Base-by-base conservation (phyloP, 345 rosid species). In the Populus nigra region DNA sequence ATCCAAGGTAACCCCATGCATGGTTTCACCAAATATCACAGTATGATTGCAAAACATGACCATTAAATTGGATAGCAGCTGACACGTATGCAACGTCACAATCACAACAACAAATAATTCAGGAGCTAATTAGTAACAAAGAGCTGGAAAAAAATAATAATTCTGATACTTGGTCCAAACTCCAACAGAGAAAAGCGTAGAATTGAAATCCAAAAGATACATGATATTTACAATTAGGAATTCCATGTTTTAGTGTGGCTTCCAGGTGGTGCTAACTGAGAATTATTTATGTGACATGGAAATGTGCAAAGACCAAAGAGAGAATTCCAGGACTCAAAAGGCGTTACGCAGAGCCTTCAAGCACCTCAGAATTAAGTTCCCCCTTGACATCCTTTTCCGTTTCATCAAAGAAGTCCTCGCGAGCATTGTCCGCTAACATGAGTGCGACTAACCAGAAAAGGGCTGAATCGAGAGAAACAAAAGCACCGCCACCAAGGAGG, bases 391-490 rank as follows among this genome's bases (percentile, higher is more conserved):
- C 71, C 69, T 76, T 68, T 38, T 81, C 89, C n/a, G 83, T 71
- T 78, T 92, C 95, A 27, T 88, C 91, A 65, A 92, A 90, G 88
- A 87, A 91, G 83, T 92, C 97, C 87, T 93, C 95, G 31, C 98
- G 90, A n/a, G 91, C 91, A 71, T 93, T 93, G 82, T 86, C 88
- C 45, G 91, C 95, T 23, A 93, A 80, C 97, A 93, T 89, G 8
- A 93, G 88, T 13, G 97, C 86, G 45, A 90, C 87, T 68, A 93
- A 71, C 97, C 97, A 93, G 86, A 93, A 90, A 72, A 90, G 91
- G 65, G 93, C 82, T 10, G 97, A 87, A 80, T 92, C 94, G 12
- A 92, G 91, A 29, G 97, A 93, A 27, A 91, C 87, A 79, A 92
- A 89, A 10, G 98, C 97, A 41, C 95, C 94, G 3, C 98, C 98